Conservation (phyloP, 805 yeast species). For the Tetrapisispora taiwanensis region DNA sequence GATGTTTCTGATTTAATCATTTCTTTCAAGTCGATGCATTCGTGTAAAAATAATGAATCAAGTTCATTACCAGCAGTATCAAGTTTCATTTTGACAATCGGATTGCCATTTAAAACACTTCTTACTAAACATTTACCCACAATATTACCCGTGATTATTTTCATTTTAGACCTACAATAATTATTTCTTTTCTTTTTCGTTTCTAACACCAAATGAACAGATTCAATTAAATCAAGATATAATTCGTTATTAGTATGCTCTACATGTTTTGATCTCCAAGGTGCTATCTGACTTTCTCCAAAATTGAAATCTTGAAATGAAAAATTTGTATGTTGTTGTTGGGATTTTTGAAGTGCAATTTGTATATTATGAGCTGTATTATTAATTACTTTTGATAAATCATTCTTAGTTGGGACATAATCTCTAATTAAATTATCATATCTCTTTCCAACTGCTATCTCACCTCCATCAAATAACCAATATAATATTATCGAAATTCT, state of each 20-base stretch:
- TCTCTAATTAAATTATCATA: conserved; percentile 50
- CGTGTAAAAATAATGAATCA: conserved; percentile 60
- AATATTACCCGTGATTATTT: conserved; percentile 31
- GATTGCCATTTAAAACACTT: conserved; percentile 68
- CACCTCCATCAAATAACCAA: conserved; percentile 70
- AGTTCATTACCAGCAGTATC: conserved; percentile 37
- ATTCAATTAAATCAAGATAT: conserved; percentile 72
- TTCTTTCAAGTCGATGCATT: conserved; percentile 42
- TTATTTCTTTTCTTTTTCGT: conserved; percentile 2
- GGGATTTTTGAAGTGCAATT: conserved; percentile 9
- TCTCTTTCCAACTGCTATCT: conserved; percentile 62
- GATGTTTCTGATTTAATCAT: not conserved
- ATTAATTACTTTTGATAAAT: conserved; percentile 28
- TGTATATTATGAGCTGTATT: conserved; percentile 27
- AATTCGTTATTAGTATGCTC: conserved; percentile 72
- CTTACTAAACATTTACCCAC: conserved; percentile 55
- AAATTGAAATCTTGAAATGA: not conserved
- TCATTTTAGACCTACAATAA: not conserved
- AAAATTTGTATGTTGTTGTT: conserved; percentile 1
- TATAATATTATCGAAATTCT: conserved; percentile 59
- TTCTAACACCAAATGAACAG: conserved; percentile 42
- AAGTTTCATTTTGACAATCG: conserved; percentile 53
- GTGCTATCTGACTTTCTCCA: conserved; percentile 30
- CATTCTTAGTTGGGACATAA: conserved; percentile 44
- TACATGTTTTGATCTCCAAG: conserved; percentile 76